Evolutionary conservation across 805 yeast species (phyloP), one percentile per base, ranked within the genome.

Genomic region (Kodamaea leandrae): DNA sequence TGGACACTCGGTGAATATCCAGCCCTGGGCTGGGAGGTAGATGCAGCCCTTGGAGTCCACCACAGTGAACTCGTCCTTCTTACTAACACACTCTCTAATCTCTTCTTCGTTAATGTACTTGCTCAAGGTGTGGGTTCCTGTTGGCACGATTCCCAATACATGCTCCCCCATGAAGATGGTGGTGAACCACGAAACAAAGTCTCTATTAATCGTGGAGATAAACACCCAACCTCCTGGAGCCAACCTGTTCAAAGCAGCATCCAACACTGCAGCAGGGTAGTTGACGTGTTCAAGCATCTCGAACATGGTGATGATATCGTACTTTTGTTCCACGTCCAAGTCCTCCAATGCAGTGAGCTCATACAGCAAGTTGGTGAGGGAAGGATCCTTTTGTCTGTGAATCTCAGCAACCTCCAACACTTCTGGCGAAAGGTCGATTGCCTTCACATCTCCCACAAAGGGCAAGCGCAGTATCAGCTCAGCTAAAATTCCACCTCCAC

Each of bases 231-330:
- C 98, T 6, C 90, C 91, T 0, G 82, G 83, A 42, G 78, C 77
- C 26, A 91, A 81, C 45, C 80, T 78, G 26, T 66, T 54, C 57
- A 89, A 68, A 0, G 95, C 95, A 36, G 75, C 76, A n/a, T 69
- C 60, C 41, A 93, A 61, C 12, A 90, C 83, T 39, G 75, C 78
- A 0, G 86, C 64, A 0, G 99, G 99, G 45, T 78, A 75, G 43
- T 86, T 87, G 3, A 93, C 97, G 58, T 93, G 99, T 60, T 93
- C 99, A 26, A 93, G 70, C 78, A 93, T 82, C 60, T 93, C 99
- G 74, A 91, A 87, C 78, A 90, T 77, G 1, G 97, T 87, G 4
- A 93, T 81, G 2, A 90, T 60, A 56, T 93, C 96, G 60, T 65
- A 91, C 36, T 64, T 64, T 12, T 72, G 78, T 8, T 60, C 53